Evolutionary conservation across 106 monocot genomes (phyloP).

Genomic region (Dendrobium catenatum): DNA sequence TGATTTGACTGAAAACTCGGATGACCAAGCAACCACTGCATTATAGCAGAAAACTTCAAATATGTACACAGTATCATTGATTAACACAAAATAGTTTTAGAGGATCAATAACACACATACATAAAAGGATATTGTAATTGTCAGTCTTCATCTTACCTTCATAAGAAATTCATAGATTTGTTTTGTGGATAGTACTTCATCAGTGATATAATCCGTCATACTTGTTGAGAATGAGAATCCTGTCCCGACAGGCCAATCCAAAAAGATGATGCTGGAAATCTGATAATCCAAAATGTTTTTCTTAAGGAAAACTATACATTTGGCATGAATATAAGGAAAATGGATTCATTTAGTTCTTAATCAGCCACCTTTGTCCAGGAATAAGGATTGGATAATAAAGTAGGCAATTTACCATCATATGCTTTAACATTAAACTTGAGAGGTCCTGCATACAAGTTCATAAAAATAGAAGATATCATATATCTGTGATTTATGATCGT

Average conservation of each 20-base stretch:
- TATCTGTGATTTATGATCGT: not conserved
- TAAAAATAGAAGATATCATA: not conserved
- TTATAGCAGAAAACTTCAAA: not conserved
- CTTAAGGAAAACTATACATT: too few relatives aligned
- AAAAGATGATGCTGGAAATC: not conserved
- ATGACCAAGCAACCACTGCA: conserved; percentile 54
- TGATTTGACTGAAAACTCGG: conserved; percentile 47
- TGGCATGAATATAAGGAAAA: not conserved
- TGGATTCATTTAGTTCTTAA: not conserved
- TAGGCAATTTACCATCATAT: not conserved
- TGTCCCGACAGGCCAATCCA: not conserved
- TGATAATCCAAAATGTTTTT: not conserved
- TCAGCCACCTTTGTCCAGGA: not conserved
- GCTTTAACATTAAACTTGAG: not conserved
- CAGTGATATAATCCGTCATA: not conserved
- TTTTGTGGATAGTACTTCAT: not conserved
- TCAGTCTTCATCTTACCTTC: too few relatives aligned
- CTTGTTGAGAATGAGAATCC: conserved; percentile 5
- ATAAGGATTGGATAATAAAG: not conserved
- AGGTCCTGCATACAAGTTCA: not conserved
- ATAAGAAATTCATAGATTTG: not conserved
- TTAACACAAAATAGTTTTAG: too few relatives aligned
- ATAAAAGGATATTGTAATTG: too few relatives aligned
- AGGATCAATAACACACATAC: too few relatives aligned
- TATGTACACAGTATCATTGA: too few relatives aligned